Evolutionary conservation across 2,329 filamentous ascomycete genomes (phyloP).

Genomic region (Claviceps monticola): DNA sequence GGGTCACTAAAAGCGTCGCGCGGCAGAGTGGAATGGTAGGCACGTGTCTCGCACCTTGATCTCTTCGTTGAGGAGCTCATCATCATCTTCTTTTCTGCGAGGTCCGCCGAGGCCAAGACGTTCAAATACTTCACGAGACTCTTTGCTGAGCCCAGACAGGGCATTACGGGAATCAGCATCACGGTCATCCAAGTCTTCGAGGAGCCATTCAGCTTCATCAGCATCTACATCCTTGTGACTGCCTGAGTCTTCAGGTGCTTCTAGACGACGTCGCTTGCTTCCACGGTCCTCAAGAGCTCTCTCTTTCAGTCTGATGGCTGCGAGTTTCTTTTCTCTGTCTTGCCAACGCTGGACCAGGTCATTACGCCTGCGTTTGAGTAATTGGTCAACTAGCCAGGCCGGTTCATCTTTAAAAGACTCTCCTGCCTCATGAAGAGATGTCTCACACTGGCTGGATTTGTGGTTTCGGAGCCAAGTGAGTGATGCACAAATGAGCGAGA

Average conservation of each 20-base stretch:
- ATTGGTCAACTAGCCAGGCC: constrained; percentile 71
- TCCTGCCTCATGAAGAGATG: constrained; percentile 30
- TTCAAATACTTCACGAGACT: constrained; percentile 61
- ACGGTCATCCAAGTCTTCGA: constrained; percentile 53
- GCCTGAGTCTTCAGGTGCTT: constrained; percentile 16
- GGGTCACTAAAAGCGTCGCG: constrained; percentile 15
- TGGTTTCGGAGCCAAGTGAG: constrained; percentile 83
- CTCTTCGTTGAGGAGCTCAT: constrained; percentile 43
- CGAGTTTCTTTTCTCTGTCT: constrained; percentile 60
- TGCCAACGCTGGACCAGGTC: constrained; percentile 53
- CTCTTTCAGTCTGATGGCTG: constrained; percentile 49
- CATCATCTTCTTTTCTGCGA: constrained; percentile 23
- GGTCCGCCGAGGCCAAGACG: constrained; percentile 39
- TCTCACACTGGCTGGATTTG: constrained; percentile 49
- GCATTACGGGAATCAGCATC: constrained; percentile 21
- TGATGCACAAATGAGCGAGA: constrained; percentile 80
- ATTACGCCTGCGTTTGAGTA: constrained; percentile 52
- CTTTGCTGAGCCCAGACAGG: constrained; percentile 51
- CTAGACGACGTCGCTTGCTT: constrained; percentile 32
- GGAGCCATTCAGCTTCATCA: constrained; percentile 56
- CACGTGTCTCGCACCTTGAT: constrained; percentile 41
- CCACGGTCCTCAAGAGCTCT: constrained; percentile 39
- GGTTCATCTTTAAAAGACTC: constrained; percentile 52
- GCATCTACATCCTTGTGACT: constrained; percentile 18
- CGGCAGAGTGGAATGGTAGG: constrained; percentile 1